Evolutionary conservation across 331 rosid genomes (phyloP).

Genomic region (Arachis monticola): DNA sequence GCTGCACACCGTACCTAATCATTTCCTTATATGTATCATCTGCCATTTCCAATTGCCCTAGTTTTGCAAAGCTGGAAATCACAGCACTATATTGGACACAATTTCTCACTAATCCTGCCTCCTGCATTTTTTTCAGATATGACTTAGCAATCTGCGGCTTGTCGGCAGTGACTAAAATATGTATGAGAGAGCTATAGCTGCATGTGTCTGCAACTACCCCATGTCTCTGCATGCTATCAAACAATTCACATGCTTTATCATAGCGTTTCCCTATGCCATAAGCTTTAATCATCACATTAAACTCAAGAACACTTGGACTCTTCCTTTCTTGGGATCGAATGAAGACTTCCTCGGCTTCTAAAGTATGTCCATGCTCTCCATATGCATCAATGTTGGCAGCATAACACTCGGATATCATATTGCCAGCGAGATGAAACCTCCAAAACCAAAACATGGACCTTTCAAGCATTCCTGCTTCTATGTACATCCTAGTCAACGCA

Average conservation of each 20-base stretch:
- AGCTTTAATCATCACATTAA: constrained; percentile 62
- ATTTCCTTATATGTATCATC: constrained; percentile 67
- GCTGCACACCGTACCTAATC: constrained; percentile 66
- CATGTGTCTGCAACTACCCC: constrained; percentile 71
- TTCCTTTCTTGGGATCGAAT: constrained; percentile 64
- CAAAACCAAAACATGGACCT: constrained; percentile 78
- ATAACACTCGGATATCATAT: constrained; percentile 82
- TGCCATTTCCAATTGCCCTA: constrained; percentile 75
- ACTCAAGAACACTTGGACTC: constrained; percentile 51
- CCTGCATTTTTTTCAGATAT: constrained; percentile 48
- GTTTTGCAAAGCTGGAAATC: constrained; percentile 74
- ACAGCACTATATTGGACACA: constrained; percentile 75
- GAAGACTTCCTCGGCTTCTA: constrained; percentile 87
- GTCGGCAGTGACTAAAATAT: constrained; percentile 71
- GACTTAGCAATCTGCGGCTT: constrained; percentile 63
- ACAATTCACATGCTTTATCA: constrained; percentile 62
- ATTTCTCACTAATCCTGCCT: constrained; percentile 57
- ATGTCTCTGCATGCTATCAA: constrained; percentile 68
- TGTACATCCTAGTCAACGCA: constrained; percentile 87
- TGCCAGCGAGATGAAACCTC: constrained; percentile 73
- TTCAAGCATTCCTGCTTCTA: constrained; percentile 70
- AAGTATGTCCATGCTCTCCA: constrained; percentile 72
- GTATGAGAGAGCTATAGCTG: constrained; percentile 78
- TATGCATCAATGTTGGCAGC: constrained; percentile 92
- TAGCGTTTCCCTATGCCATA: constrained; percentile 76